Evolutionary conservation across 805 yeast species (phyloP), one percentile per base, ranked within the genome.

Genomic region (Maudiozyma turicensis): DNA sequence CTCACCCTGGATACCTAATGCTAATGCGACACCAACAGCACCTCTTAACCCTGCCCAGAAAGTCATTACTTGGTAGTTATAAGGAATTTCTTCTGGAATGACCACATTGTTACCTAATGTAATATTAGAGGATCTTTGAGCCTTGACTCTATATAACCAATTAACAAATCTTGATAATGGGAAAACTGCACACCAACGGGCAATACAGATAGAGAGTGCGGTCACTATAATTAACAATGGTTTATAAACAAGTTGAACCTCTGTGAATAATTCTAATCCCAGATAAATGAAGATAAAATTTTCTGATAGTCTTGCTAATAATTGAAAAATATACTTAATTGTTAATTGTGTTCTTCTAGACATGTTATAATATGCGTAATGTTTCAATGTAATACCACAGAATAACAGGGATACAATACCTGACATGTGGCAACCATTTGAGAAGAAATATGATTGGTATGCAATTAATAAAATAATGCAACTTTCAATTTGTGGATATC

Each of bases 41-140:
- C 99, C 99, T 62, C 99, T 76, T 49, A 93, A 73, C 3, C 99
- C 99, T 2, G 99, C 99, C 99, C 99, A 93, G 66, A 93, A 93
- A 46, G 91, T 88, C 99, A 93, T 93, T 86, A 89, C 88, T 69
- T 93, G 99, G 67, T 93, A 93, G 52, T 84, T 87, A 59, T 87
- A 91, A 29, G 96, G 93, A 53, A 93, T 89, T 68, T 91, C 98
- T 59, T 89, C 96, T 1, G 86, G 84, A 9, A 76, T 69, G 2
- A 74, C 59, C 2, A 58, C 45, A 46, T 59, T 65, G 14, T 52
- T 51, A 8, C 60, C 53, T 13, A 52, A 46, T 14, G 54, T 44
- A 5, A 54, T 47, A 29, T 50, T 50, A n/a, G 52, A 50, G 9
- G 70, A 58, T 6, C 80, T 81, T 46, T 68, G 57, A 26, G 77